phyloP scores from a whole-genome alignment of 2,329 filamentous ascomycete species.

The Ceratocystis ficicola region DNA sequence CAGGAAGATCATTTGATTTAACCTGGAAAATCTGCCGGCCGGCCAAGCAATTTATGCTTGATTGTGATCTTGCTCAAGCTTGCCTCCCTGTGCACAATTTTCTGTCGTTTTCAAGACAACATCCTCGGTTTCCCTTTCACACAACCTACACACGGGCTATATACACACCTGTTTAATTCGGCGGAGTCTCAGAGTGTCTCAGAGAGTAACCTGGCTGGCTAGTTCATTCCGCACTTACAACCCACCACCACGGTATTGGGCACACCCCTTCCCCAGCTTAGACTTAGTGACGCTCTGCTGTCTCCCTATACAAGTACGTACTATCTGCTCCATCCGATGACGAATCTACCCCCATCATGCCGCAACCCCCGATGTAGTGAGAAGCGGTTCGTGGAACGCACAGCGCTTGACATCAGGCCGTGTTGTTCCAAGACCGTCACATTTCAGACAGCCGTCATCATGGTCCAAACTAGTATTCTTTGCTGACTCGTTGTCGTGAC shows the following conservation, averaged over 20 bases:
- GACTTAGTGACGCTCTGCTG: neutral
- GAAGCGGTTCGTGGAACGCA: neutral
- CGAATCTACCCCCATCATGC: neutral
- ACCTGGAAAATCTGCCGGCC: neutral
- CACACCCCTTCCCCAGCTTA: neutral
- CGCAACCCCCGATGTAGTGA: neutral
- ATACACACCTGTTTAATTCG: neutral
- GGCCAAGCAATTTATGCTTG: neutral
- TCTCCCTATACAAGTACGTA: neutral
- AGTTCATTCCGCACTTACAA: constrained; percentile 1
- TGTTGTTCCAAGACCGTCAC: neutral
- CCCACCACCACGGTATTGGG: neutral
- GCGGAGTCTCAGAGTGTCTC: constrained; percentile 10
- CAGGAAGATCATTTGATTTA: neutral
- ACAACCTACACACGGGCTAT: neutral
- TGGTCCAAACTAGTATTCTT: no score
- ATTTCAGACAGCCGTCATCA: no score
- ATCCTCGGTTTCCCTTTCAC: neutral
- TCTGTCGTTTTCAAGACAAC: neutral
- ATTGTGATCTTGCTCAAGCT: neutral
- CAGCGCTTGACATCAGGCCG: neutral
- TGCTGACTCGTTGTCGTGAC: no score
- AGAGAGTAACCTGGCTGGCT: neutral
- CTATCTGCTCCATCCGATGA: neutral
- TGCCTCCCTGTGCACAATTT: neutral